A percentile compares a stretch with the other conserved stretches of the same genome.
Conservation (phyloP, 2,329 filamentous ascomycete genomes). For the Ciborinia camelliae region DNA sequence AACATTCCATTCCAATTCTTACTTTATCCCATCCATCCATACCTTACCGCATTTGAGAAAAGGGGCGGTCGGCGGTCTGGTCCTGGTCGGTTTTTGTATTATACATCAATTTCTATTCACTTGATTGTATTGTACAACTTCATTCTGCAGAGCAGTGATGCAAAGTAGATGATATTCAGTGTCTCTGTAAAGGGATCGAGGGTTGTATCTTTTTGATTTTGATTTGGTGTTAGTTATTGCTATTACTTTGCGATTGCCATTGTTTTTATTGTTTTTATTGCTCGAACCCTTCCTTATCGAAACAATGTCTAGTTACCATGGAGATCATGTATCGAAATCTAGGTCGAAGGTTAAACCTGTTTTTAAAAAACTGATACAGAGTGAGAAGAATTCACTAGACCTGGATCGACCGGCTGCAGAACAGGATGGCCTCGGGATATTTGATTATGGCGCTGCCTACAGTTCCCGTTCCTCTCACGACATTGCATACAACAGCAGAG, state of each 20-base stretch:
- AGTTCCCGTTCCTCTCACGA: conserved; percentile 33
- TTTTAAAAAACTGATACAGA: conserved; percentile 51
- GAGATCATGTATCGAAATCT: conserved; percentile 28
- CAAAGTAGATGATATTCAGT: conserved; percentile 19
- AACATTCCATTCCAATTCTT: conserved; percentile 8
- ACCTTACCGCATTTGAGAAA: conserved; percentile 6
- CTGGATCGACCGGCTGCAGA: conserved; percentile 59
- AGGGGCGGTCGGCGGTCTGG: conserved; percentile 15
- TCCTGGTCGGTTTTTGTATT: conserved; percentile 3
- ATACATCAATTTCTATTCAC: conserved; percentile 14
- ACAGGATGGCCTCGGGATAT: conserved; percentile 43
- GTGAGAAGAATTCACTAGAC: conserved; percentile 61
- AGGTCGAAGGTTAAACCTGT: conserved; percentile 51
- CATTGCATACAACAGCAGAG: conserved; percentile 25
- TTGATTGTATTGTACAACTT: conserved; percentile 17
- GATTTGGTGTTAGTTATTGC: conserved; percentile 10
- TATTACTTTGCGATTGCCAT: conserved; percentile 1
- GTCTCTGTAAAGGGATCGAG: conserved; percentile 15
- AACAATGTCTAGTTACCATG: conserved; percentile 32
- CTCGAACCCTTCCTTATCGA: neutral
- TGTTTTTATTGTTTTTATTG: neutral
- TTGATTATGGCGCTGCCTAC: conserved; percentile 33
- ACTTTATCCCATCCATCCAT: no score
- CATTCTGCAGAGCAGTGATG: conserved; percentile 23
- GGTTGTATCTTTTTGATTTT: conserved; percentile 10